Evolutionary conservation across 331 rosid species (phyloP), one percentile per base, ranked within the genome.

Genomic region (Prunus yedoensis): DNA sequence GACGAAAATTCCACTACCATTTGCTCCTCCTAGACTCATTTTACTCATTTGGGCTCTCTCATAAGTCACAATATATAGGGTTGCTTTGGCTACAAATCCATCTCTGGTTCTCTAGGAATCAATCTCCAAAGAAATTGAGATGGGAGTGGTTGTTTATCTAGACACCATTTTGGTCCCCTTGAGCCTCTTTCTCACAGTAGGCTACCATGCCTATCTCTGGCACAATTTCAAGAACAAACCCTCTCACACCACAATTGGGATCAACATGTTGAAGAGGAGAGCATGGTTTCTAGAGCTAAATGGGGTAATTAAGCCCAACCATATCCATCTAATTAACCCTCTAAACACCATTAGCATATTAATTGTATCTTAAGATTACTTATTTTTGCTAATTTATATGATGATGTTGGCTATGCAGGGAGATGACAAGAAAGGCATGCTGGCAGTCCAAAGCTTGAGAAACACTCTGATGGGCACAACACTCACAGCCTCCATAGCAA

Each of bases 391-490:
- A 8, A 12, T 25, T 58, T 58, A 10, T 54, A n/a, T 49, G 43
- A 9, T 49, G 47, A 11, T 30, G 6, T 62, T 27, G 9, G 25
- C 2, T 7, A 5, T 67, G 64, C 50, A 87, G 96, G 92, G 92
- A 64, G 88, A 79, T 66, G 84, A 78, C n/a, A 80, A 86, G 78
- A 89, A 85, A 54, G 81, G 83, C n/a, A 91, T 88, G 88, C 66
- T 91, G 70, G 85, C 82, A 2, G 83, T 91, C 4, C 97, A 94
- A 72, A 91, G 87, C 87, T 54, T 91, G 82, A 91, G 98, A 81
- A 94, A 94, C 87, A 56, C 91, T 69, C 85, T 89, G 1, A 88
- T 90, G 96, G 50, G 67, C 10, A 74, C 91, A 78, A 80, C 85
- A 41, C 57, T 90, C 35, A 86, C 87, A 76, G 97, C 96, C 38